Conservation (phyloP, 2,329 filamentous ascomycete genomes). For the Talaromyces sp. region DNA sequence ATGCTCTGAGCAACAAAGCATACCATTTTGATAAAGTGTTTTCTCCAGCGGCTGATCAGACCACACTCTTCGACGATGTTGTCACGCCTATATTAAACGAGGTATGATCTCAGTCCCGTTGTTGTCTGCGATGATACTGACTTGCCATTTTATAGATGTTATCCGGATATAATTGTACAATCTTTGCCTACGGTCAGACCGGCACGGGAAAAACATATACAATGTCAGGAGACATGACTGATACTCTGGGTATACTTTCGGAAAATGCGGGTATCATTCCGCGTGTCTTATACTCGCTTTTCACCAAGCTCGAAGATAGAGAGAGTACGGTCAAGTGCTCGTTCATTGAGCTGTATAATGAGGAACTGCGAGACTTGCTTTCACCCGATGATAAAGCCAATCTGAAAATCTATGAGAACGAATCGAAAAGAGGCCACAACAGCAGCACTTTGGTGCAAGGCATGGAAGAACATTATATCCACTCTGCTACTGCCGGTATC, state of each 20-base stretch:
- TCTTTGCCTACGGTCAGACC: constrained; percentile 97
- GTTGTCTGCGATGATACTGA: background rate
- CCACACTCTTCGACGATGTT: constrained; percentile 91
- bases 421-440: constrained; percentile 70
- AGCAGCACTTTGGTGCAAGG: constrained; percentile 83
- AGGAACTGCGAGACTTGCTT: constrained; percentile 88
- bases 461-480: constrained; percentile 95
- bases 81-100: constrained; percentile 91
- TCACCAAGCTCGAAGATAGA: constrained; percentile 76
- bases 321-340: constrained; percentile 96
- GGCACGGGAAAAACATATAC: constrained; percentile 99
- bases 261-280: constrained; percentile 95
- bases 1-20: constrained; percentile 88
- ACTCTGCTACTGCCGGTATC: constrained; percentile 79
- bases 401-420: constrained; percentile 91
- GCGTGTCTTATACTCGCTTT: constrained; percentile 81
- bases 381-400: constrained; percentile 78
- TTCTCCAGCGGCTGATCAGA: constrained; percentile 89
- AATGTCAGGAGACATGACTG: constrained; percentile 96
- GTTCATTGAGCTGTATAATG: constrained; percentile 98
- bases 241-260: constrained; percentile 78
- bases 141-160: constrained; percentile 65
- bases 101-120: constrained; percentile 48
- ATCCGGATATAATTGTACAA: constrained; percentile 93
- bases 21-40: constrained; percentile 98